Conservation (phyloP, 306 rosid species). For the Vigna unguiculata region DNA sequence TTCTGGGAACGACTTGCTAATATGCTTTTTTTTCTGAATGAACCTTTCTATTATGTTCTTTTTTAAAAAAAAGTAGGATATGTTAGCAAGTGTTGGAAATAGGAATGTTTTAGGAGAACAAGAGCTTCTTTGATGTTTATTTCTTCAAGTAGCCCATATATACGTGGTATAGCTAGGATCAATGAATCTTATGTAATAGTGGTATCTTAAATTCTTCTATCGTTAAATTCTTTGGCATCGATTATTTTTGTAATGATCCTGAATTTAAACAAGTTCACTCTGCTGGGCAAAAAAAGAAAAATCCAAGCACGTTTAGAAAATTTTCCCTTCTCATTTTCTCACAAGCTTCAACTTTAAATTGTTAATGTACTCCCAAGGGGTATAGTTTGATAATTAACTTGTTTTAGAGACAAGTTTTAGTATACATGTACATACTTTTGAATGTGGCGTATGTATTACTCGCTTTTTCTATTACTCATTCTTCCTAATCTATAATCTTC, state of each 20-base stretch:
- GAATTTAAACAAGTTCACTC: neutral
- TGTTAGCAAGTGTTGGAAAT: neutral
- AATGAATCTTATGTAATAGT: neutral
- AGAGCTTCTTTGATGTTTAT: neutral
- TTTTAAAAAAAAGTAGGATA: neutral
- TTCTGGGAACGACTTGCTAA: neutral
- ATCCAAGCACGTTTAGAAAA: neutral
- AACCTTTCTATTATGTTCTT: constrained; percentile 1
- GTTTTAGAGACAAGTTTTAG: neutral
- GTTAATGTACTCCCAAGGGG: neutral
- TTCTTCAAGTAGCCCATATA: neutral
- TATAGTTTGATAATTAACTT: neutral
- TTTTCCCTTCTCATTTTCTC: neutral
- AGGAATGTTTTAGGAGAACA: neutral
- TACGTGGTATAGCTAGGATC: neutral
- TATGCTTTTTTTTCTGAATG: neutral
- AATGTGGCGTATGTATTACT: neutral
- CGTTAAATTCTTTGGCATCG: neutral
- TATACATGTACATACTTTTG: neutral
- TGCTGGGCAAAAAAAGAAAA: neutral
- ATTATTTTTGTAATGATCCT: neutral
- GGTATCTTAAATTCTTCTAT: neutral
- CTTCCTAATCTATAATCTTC: constrained; percentile 42
- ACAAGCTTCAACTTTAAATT: neutral
- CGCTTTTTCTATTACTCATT: neutral